phyloP scores from a whole-genome alignment of 2,329 filamentous ascomycete genomes.

The Pseudocercospora macadamiae region DNA sequence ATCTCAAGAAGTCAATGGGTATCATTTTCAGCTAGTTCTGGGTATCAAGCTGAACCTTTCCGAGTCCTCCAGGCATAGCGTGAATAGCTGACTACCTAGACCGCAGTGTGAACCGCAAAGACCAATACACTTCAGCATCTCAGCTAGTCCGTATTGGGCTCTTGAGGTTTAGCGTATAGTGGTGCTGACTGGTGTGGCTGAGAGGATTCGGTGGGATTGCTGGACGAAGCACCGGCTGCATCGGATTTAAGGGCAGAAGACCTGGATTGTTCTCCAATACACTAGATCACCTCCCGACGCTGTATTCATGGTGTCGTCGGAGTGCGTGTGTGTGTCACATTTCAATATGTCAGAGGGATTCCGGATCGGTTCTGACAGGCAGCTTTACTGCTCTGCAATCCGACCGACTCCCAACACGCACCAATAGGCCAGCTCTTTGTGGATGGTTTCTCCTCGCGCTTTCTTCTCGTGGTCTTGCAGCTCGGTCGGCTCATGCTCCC shows the following conservation, averaged over 20 bases:
- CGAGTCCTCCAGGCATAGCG: not conserved
- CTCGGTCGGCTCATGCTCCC: conserved; percentile 68
- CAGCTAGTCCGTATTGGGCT: not conserved
- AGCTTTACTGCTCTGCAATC: conserved; percentile 54
- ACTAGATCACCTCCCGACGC: no score
- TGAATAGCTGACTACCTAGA: not conserved
- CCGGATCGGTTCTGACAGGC: no score
- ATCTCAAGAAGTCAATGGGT: not conserved
- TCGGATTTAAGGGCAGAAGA: not conserved
- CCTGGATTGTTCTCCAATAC: not conserved
- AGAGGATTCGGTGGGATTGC: not conserved
- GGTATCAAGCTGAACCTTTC: not conserved
- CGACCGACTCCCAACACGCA: conserved; percentile 85
- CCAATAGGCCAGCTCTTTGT: conserved; percentile 92
- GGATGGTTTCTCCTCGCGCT: conserved; percentile 68
- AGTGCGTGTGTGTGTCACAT: no score
- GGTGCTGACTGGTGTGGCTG: not conserved
- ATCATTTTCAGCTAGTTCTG: not conserved
- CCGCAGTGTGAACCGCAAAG: no score
- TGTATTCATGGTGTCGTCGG: no score
- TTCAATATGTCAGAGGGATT: no score
- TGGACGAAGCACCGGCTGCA: no score
- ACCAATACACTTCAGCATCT: no score
- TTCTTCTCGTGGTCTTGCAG: conserved; percentile 55
- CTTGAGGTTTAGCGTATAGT: not conserved